Evolutionary conservation across 2,329 filamentous ascomycete species (phyloP).

Genomic region (Alternaria angustiovoidea): DNA sequence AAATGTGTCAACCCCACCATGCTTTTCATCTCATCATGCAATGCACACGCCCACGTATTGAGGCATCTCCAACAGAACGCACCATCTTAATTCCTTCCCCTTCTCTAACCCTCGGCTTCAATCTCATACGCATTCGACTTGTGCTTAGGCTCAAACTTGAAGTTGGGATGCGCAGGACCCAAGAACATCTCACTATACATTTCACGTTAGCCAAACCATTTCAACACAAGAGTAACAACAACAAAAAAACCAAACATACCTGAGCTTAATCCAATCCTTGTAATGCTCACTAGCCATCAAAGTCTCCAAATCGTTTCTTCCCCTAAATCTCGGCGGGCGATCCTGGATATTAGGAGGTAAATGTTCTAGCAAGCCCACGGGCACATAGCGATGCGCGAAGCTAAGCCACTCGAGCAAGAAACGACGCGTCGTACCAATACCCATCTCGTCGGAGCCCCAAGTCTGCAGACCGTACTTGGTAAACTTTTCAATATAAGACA

Average conservation of each 20-base stretch:
- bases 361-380: slow-evolving; percentile 85
- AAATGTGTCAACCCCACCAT: neutral
- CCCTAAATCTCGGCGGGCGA: slow-evolving; percentile 81
- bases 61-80: neutral
- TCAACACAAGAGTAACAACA: neutral
- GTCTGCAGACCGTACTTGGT: slow-evolving; percentile 88
- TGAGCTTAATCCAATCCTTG: slow-evolving; percentile 98
- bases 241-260: slow-evolving; percentile 61
- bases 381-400: slow-evolving; percentile 91
- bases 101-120: slow-evolving; percentile 58
- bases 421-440: slow-evolving; percentile 85
- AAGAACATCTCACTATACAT: slow-evolving; percentile 96
- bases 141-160: slow-evolving; percentile 96
- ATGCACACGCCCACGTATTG: neutral
- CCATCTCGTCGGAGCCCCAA: slow-evolving; percentile 96
- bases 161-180: slow-evolving; percentile 86
- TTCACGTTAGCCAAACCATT: slow-evolving; percentile 22
- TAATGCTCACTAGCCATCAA: slow-evolving; percentile 89
- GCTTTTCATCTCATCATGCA: neutral
- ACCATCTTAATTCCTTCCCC: neutral
- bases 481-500: slow-evolving; percentile 88
- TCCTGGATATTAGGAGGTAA: slow-evolving; percentile 90
- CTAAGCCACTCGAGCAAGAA: slow-evolving; percentile 97
- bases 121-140: slow-evolving; percentile 92
- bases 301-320: slow-evolving; percentile 92